Evolutionary conservation across 2,329 filamentous ascomycete species (phyloP).

Genomic region (Eutypa lata): DNA sequence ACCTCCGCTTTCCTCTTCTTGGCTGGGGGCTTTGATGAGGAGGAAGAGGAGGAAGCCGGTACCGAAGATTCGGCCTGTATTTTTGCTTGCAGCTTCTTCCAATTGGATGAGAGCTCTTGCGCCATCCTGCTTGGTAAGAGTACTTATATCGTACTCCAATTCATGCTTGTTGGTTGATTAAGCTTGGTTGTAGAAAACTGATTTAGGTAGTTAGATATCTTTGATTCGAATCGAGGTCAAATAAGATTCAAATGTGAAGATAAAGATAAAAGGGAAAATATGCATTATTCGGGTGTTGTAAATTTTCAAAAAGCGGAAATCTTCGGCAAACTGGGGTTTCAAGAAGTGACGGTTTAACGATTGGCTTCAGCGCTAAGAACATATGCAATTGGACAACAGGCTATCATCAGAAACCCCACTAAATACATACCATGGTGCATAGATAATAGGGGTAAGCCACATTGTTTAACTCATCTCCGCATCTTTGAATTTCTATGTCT

Average conservation of each 20-base stretch:
- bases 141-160: background rate
- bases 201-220: no score
- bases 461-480: background rate
- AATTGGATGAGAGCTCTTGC: constrained; percentile 62
- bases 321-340: background rate
- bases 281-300: background rate
- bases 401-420: background rate
- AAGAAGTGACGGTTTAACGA: background rate
- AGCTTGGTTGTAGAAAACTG: no score
- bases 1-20: constrained; percentile 44
- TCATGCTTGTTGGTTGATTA: no score
- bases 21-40: constrained; percentile 24
- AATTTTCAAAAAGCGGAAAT: background rate
- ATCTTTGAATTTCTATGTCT: background rate
- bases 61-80: constrained; percentile 46
- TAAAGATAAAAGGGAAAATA: background rate
- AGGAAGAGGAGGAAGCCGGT: constrained; percentile 7
- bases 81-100: constrained; percentile 72
- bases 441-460: no score
- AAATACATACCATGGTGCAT: background rate
- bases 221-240: no score
- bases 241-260: background rate
- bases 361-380: no score
- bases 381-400: background rate
- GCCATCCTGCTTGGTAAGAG: constrained; percentile 32